Percentiles rank a stretch among this genome's conserved stretches.
Conservation (phyloP, 2,329 filamentous ascomycete genomes). For the Aspergillus nomiae region DNA sequence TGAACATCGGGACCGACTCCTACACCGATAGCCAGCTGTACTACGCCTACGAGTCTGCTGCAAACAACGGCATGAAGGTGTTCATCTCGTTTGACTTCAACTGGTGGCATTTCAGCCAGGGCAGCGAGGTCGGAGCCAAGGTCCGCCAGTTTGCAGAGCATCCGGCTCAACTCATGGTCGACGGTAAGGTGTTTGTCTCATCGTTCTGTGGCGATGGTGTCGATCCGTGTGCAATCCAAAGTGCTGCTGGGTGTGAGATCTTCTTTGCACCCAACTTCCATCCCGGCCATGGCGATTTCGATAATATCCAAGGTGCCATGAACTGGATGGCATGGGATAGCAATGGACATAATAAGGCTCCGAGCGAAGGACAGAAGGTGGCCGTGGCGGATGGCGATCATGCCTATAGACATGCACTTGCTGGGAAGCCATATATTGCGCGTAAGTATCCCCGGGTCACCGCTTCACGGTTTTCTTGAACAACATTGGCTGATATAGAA, state of each 20-base stretch:
- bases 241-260: constrained; percentile 46
- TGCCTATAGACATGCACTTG: constrained; percentile 33
- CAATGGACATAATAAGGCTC: constrained; percentile 51
- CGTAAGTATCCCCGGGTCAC: constrained; percentile 29
- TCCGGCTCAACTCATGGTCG: constrained; percentile 52
- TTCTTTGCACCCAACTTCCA: constrained; percentile 57
- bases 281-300: constrained; percentile 35
- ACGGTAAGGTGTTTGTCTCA: constrained; percentile 55
- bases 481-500: neutral
- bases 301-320: constrained; percentile 23
- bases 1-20: no score
- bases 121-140: constrained; percentile 47
- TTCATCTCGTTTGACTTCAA: constrained; percentile 63
- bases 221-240: constrained; percentile 44
- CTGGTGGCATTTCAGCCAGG: constrained; percentile 44
- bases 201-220: constrained; percentile 55
- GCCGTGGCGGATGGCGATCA: constrained; percentile 44
- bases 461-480: no score
- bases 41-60: constrained; percentile 53
- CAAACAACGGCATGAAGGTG: constrained; percentile 52
- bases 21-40: constrained; percentile 29
- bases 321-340: constrained; percentile 48
- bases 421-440: constrained; percentile 52
- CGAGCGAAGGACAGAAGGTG: constrained; percentile 40
- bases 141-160: constrained; percentile 49